phyloP scores from a whole-genome alignment of 352 stramenopile species.

The Phytophthora citricola region DNA sequence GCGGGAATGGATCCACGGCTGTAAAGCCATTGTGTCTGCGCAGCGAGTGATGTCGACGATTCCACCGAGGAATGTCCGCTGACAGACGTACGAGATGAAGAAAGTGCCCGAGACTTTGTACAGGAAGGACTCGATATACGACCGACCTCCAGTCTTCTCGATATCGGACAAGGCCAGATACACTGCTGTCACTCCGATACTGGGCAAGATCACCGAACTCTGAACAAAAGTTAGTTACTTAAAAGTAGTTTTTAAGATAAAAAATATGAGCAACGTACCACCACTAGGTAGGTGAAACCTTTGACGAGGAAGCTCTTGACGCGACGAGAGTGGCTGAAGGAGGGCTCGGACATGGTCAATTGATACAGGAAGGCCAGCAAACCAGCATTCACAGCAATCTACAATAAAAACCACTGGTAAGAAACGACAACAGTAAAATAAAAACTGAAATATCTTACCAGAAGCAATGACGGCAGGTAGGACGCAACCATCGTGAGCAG shows the following conservation, averaged over 20 bases:
- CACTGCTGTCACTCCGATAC: slow-evolving; percentile 78
- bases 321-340: slow-evolving; percentile 68
- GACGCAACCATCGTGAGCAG: slow-evolving; percentile 68
- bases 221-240: slow-evolving; percentile 18
- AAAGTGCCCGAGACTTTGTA: slow-evolving; percentile 88
- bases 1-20: slow-evolving; percentile 74
- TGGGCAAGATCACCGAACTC: slow-evolving; percentile 82
- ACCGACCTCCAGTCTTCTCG: slow-evolving; percentile 49
- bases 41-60: slow-evolving; percentile 79
- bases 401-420: slow-evolving; percentile 9
- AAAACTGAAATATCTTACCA: slow-evolving; percentile 43
- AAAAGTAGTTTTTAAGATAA: neutral
- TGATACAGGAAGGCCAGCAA: slow-evolving; percentile 77
- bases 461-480: slow-evolving; percentile 76
- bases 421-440: neutral
- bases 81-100: slow-evolving; percentile 89
- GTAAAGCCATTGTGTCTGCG: slow-evolving; percentile 65
- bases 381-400: slow-evolving; percentile 83
- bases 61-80: slow-evolving; percentile 75
- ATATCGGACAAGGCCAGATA: slow-evolving; percentile 78
- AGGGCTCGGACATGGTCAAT: slow-evolving; percentile 70
- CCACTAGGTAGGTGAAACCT: slow-evolving; percentile 78
- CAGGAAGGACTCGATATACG: slow-evolving; percentile 83
- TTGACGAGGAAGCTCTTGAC: slow-evolving; percentile 77
- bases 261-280: slow-evolving; percentile 47